Evolutionary conservation across 2,329 filamentous ascomycete genomes (phyloP).

Genomic region (Ophidiomyces ophidiicola): DNA sequence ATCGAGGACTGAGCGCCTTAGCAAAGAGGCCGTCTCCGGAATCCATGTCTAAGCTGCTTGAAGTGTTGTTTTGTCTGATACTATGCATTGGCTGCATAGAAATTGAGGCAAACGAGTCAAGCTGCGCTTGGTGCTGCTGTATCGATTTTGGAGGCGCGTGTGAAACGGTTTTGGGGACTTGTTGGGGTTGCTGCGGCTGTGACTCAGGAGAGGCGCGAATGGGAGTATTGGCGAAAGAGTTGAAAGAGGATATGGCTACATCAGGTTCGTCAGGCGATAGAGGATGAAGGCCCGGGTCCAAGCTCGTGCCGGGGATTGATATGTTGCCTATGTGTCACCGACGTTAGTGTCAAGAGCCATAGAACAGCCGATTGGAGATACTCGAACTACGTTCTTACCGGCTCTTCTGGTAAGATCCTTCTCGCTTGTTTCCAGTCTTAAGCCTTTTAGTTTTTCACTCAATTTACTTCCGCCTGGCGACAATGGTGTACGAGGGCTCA

Average conservation of each 20-base stretch:
- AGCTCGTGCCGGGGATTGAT: conserved; percentile 14
- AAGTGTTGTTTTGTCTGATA: conserved; percentile 25
- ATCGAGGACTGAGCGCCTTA: conserved; percentile 71
- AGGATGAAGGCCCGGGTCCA: conserved; percentile 31
- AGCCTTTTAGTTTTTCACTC: conserved; percentile 65
- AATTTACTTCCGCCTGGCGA: conserved; percentile 57
- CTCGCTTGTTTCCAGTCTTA: conserved; percentile 64
- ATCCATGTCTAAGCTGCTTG: conserved; percentile 32
- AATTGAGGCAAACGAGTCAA: conserved; percentile 14
- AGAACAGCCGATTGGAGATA: background rate
- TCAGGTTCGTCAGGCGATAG: conserved; percentile 53
- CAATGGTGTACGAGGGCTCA: conserved; percentile 44
- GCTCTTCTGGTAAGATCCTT: conserved; percentile 47
- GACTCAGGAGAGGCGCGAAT: conserved; percentile 16
- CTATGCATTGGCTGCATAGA: conserved; percentile 15
- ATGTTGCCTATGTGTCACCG: conserved; percentile 2
- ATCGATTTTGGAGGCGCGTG: conserved; percentile 30
- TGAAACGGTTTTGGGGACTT: conserved; percentile 21
- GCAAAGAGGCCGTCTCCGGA: conserved; percentile 76
- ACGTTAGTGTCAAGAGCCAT: conserved; percentile 1
- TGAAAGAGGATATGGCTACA: conserved; percentile 51
- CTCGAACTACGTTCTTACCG: conserved; percentile 34
- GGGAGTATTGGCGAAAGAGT: conserved; percentile 43
- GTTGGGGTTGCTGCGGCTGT: conserved; percentile 19
- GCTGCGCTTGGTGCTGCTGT: conserved; percentile 25